Percentiles rank a stretch among this genome's conserved stretches.
These are phyloP conservation scores for Voacanga thouarsii DNA, from an alignment of 257 asterid genomes.

Conservation along the genomic window DNA sequence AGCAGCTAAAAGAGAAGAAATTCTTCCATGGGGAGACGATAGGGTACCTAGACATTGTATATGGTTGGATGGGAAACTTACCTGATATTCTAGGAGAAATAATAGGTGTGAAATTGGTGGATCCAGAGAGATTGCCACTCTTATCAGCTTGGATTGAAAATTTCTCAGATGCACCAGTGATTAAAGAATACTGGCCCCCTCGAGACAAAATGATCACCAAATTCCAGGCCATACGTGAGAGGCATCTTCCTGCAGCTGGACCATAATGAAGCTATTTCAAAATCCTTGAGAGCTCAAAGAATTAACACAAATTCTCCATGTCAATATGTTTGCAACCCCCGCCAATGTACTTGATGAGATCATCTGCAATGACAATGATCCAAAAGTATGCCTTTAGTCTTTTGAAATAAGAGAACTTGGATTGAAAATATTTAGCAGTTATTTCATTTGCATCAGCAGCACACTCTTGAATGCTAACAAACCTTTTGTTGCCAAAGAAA, in stretches of 20 bases:
- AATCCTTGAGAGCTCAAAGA: neutral
- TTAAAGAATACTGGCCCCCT: constrained; percentile 60
- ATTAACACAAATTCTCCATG: neutral
- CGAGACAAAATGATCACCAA: constrained; percentile 50
- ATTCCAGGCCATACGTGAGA: constrained; percentile 36
- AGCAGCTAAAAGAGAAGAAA: constrained; percentile 49
- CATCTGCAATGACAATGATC: neutral
- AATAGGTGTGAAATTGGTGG: constrained; percentile 33
- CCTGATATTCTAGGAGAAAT: constrained; percentile 46
- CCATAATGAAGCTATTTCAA: constrained; percentile 23
- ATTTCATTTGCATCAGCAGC: neutral
- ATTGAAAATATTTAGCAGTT: neutral
- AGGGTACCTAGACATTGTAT: constrained; percentile 59
- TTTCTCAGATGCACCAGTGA: constrained; percentile 42
- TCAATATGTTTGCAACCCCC: neutral
- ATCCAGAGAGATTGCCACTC: constrained; percentile 40
- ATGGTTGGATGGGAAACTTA: constrained; percentile 52
- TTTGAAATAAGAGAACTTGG: neutral
- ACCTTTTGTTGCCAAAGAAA: neutral
- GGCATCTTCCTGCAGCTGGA: constrained; percentile 25
- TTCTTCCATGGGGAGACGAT: constrained; percentile 55
- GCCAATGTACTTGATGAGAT: neutral
- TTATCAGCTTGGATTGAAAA: constrained; percentile 48
- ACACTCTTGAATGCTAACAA: neutral
- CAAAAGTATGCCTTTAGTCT: neutral